Percentiles rank a stretch among this genome's conserved stretches.
phyloP scores from a whole-genome alignment of 257 asterid genomes.

The Cruciata laevipes region DNA sequence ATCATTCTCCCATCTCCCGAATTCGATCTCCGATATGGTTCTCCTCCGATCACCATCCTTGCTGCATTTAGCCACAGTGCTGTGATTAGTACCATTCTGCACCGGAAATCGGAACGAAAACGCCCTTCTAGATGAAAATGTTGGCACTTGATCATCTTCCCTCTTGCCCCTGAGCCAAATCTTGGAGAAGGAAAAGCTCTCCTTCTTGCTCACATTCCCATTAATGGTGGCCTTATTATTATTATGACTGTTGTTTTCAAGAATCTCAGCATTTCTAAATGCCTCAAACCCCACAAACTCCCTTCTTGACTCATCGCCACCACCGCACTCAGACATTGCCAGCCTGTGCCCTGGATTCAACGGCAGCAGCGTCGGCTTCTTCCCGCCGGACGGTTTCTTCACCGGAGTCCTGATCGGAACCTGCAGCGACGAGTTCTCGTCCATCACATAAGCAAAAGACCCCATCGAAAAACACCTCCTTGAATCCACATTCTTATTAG shows the following conservation, averaged over 20 bases:
- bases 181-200: slow-evolving; percentile 67
- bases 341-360: slow-evolving; percentile 50
- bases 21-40: slow-evolving; percentile 44
- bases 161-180: slow-evolving; percentile 64
- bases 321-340: slow-evolving; percentile 80
- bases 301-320: slow-evolving; percentile 67
- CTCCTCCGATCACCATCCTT: slow-evolving; percentile 35
- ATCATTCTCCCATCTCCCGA: slow-evolving; percentile 51
- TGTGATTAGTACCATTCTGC: slow-evolving; percentile 8
- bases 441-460: slow-evolving; percentile 88
- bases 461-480: slow-evolving; percentile 97
- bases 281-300: slow-evolving; percentile 64
- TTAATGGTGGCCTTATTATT: slow-evolving; percentile 32
- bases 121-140: slow-evolving; percentile 43
- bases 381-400: slow-evolving; percentile 42
- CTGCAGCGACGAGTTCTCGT: slow-evolving; percentile 54
- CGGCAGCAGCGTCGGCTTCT: slow-evolving; percentile 42
- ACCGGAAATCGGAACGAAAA: slow-evolving; percentile 62
- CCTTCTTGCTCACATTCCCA: slow-evolving; percentile 38
- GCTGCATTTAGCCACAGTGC: slow-evolving; percentile 13
- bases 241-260: neutral
- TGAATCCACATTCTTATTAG: slow-evolving; percentile 32
- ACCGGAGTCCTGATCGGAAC: slow-evolving; percentile 66
- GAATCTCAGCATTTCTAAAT: slow-evolving; percentile 13
- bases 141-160: slow-evolving; percentile 31